phyloP scores from a whole-genome alignment of 1,139 yeast species.

The Ashbya aceris region DNA sequence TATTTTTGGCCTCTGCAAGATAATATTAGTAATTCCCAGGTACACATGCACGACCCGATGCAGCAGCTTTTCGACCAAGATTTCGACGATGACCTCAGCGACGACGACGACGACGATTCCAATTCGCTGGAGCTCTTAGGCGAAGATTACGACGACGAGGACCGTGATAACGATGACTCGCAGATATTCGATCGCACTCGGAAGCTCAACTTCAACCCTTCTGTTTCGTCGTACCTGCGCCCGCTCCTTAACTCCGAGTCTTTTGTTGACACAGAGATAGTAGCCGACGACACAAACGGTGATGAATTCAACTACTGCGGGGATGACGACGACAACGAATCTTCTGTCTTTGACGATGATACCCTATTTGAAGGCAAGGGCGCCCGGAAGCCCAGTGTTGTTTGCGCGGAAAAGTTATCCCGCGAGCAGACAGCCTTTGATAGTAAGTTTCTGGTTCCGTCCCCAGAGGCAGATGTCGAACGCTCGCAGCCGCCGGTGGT shows the following conservation, averaged over 20 bases:
- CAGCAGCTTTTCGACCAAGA: conserved; percentile 39
- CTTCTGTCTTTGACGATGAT: conserved; percentile 5
- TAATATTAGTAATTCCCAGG: conserved; percentile 28
- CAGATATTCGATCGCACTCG: conserved; percentile 8
- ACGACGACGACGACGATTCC: conserved; percentile 35
- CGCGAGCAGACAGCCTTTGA: background rate
- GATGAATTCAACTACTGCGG: conserved; percentile 4
- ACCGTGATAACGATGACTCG: conserved; percentile 9
- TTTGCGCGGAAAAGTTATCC: conserved; percentile 3
- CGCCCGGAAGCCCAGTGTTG: conserved; percentile 5
- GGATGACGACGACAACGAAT: conserved; percentile 9
- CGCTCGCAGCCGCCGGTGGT: background rate
- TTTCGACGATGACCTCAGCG: conserved; percentile 41
- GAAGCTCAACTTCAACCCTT: background rate
- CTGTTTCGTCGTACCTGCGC: conserved; percentile 2
- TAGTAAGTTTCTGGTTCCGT: background rate
- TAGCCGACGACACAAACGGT: conserved; percentile 38
- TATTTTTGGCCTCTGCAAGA: conserved; percentile 29
- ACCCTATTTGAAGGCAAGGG: conserved; percentile 5
- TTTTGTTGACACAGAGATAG: conserved; percentile 21
- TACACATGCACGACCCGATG: conserved; percentile 17
- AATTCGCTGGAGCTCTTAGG: conserved; percentile 11
- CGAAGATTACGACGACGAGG: conserved; percentile 27
- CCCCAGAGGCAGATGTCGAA: conserved; percentile 1
- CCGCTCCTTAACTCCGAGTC: background rate